Percentiles rank a stretch among this genome's conserved stretches.
These are phyloP conservation scores for Moniliophthora roreri DNA, from an alignment of 1,284 basidiomycete species.

Conservation along the genomic window DNA sequence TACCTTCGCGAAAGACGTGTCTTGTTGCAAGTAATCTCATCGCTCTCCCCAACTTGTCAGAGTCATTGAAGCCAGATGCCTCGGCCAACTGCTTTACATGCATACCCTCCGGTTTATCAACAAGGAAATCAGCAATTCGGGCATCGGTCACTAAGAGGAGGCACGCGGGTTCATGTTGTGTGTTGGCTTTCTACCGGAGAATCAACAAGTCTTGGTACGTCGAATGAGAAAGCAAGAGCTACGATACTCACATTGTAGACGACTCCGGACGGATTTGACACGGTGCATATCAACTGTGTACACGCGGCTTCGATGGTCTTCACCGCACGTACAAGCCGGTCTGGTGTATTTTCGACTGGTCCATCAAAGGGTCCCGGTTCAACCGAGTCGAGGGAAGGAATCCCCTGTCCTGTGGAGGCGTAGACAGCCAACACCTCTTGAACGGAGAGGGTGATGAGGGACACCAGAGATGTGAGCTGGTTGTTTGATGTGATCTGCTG, in stretches of 20 bases:
- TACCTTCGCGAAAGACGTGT: conserved; percentile 32
- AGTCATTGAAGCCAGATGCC: conserved; percentile 16
- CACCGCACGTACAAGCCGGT: conserved; percentile 16
- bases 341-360: conserved; percentile 11
- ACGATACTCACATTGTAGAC: conserved; percentile 23
- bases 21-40: conserved; percentile 26
- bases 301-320: conserved; percentile 25
- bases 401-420: conserved; percentile 4
- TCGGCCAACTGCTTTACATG: conserved; percentile 26
- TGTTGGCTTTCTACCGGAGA: conserved; percentile 13
- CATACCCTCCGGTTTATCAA: conserved; percentile 27
- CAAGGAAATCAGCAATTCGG: conserved; percentile 32
- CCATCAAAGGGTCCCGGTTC: conserved; percentile 18
- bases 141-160: conserved; percentile 20
- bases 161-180: conserved; percentile 16
- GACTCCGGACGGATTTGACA: conserved; percentile 22
- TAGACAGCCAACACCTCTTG: conserved; percentile 17
- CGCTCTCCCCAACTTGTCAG: too few species aligned
- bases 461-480: conserved; percentile 1
- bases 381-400: conserved; percentile 18
- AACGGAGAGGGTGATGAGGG: conserved; percentile 18
- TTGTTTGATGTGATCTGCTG: neutral
- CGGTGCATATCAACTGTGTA: conserved; percentile 21
- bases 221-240: neutral
- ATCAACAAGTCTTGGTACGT: neutral